Conservation (phyloP, 495 filamentous ascomycete genomes). For the Hyaloscypha bicolor region DNA sequence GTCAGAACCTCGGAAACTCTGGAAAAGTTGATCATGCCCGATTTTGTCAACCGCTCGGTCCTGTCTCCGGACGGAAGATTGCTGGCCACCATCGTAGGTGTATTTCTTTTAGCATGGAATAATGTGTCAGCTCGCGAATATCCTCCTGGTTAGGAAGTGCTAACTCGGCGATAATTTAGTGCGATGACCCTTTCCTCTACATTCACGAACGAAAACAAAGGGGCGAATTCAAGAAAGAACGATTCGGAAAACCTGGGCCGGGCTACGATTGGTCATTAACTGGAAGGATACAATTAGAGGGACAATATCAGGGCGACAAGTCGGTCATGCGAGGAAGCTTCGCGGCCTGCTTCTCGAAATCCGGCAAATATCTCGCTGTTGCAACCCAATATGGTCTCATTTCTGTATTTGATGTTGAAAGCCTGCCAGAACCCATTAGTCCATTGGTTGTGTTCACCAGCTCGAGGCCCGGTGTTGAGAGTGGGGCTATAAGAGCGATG, state of each 20-base stretch:
- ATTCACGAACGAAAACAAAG: constrained; percentile 62
- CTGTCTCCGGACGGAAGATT: constrained; percentile 86
- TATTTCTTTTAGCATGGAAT: background rate
- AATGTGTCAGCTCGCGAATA: background rate
- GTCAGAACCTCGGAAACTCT: constrained; percentile 53
- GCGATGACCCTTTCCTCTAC: constrained; percentile 78
- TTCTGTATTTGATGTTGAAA: constrained; percentile 50
- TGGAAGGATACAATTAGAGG: constrained; percentile 49
- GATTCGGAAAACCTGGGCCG: constrained; percentile 12
- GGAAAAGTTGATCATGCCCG: constrained; percentile 69
- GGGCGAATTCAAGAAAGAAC: background rate
- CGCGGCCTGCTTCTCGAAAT: constrained; percentile 54
- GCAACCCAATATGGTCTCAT: constrained; percentile 61
- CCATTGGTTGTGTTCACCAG: constrained; percentile 52
- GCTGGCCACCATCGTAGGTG: constrained; percentile 72
- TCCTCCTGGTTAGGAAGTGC: background rate
- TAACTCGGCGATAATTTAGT: background rate
- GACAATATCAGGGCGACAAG: constrained; percentile 48
- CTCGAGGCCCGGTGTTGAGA: constrained; percentile 58
- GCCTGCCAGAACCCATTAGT: constrained; percentile 41
- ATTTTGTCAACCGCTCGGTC: constrained; percentile 87
- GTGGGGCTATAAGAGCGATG: constrained; percentile 88
- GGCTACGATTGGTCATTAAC: constrained; percentile 43
- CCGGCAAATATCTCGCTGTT: constrained; percentile 53
- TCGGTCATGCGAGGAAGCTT: constrained; percentile 56